These are phyloP conservation scores for Cladosporium sp. DNA, from an alignment of 2,329 filamentous ascomycete genomes.

Conservation along the genomic window DNA sequence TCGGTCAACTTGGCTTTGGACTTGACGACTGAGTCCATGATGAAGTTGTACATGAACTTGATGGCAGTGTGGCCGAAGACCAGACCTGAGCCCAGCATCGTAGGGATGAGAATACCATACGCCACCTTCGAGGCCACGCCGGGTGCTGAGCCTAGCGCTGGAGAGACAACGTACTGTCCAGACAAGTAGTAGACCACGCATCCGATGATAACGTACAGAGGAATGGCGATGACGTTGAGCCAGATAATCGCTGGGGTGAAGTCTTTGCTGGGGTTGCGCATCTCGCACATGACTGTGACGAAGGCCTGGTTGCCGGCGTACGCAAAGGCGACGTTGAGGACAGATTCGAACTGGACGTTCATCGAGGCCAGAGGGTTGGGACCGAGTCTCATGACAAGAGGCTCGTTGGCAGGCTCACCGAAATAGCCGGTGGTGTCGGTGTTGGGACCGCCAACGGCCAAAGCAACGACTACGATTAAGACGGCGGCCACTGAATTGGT, in stretches of 20 bases:
- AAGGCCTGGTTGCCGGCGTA: slow-evolving; percentile 14
- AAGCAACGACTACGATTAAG: slow-evolving; percentile 43
- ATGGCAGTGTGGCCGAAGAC: slow-evolving; percentile 13
- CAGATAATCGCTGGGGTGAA: slow-evolving; percentile 1
- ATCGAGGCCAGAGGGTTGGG: slow-evolving; percentile 1
- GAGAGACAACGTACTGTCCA: background rate
- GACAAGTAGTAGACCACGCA: slow-evolving; percentile 10
- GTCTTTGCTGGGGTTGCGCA: slow-evolving; percentile 13
- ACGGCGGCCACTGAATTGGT: background rate
- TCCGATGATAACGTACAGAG: slow-evolving; percentile 10
- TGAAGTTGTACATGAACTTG: slow-evolving; percentile 8
- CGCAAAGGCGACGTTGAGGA: slow-evolving; percentile 5
- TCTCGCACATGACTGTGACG: slow-evolving; percentile 14
- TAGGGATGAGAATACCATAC: slow-evolving; percentile 8
- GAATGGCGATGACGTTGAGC: slow-evolving; percentile 6
- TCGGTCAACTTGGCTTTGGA: slow-evolving; percentile 1
- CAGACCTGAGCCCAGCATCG: slow-evolving; percentile 13
- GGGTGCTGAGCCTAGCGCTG: slow-evolving; percentile 5
- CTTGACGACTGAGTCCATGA: slow-evolving; percentile 6
- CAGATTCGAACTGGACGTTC: slow-evolving; percentile 10
- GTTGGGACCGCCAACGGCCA: slow-evolving; percentile 71
- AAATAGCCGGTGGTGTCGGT: slow-evolving; percentile 56
- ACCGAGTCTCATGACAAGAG: slow-evolving; percentile 1
- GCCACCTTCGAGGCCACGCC: slow-evolving; percentile 9
- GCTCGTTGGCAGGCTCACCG: slow-evolving; percentile 6